Base-by-base conservation (phyloP, 805 yeast genomes). In the Ogataea corticis region DNA sequence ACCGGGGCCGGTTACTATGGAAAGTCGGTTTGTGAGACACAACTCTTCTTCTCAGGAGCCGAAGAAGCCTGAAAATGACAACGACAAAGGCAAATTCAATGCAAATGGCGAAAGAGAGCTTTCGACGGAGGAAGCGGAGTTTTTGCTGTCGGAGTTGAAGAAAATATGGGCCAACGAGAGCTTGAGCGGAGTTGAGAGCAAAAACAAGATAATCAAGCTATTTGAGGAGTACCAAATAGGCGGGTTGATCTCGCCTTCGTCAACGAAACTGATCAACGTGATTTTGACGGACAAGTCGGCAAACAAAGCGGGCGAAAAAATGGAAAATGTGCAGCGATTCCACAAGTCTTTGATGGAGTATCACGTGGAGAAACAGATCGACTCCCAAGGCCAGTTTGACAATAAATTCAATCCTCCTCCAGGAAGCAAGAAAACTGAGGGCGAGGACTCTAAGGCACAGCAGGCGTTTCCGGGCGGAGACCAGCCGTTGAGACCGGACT, bases 271-370 rank as follows among this genome's bases (percentile, higher is more conserved):
- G 45, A 49, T 62, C 28, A 55, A 59, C 23, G 40, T 51, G 0
- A 60, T 64, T 35, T 44, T 62, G 33, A 58, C 59, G 9, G 67
- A 64, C 42, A 38, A 44, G 41, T 19, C 46, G 14, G 51, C 61
- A 5, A 41, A 33, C 10, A 42, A 45, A 16, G 56, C 68, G 2
- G 67, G 66, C 9, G 61, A 61, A 35, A 61, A 61, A 31, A 56
- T 62, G 46, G 59, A 56, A 31, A 55, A 61, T 36, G 65, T 63
- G 30, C 65, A 62, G 35, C 50, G 43, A 17, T 63, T 61, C 48
- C 68, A 65, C 49, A 55, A 61, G 34, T 44, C 57, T 10, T 49
- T 64, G 38, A 49, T 61, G 59, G 59, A 63, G 18, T 63, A 61
- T 36, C 66, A 63, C 49, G 34, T 59, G 45, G 56, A 45, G 12